phyloP scores from a whole-genome alignment of 2,329 filamentous ascomycete genomes.

The Emmonsiellopsis sp. region DNA sequence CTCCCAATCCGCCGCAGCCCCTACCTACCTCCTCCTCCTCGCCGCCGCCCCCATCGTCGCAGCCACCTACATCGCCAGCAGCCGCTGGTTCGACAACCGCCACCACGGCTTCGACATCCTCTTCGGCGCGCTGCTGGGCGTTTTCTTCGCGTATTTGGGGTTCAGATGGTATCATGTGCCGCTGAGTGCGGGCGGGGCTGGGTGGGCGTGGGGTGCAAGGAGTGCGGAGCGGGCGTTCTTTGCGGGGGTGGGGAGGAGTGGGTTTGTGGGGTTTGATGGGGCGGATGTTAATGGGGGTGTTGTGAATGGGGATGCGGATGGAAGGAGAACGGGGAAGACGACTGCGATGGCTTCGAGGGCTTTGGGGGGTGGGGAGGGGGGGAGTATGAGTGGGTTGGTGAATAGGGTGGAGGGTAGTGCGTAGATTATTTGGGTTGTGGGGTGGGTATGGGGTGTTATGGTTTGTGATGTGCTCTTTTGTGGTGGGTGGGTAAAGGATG shows the following conservation, averaged over 20 bases:
- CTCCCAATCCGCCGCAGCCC: slow-evolving; percentile 70
- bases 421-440: not conserved
- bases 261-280: slow-evolving; percentile 14
- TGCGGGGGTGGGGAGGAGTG: slow-evolving; percentile 24
- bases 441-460: not conserved
- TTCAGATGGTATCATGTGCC: slow-evolving; percentile 85
- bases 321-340: slow-evolving; percentile 13
- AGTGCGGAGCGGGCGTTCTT: slow-evolving; percentile 61
- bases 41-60: slow-evolving; percentile 62
- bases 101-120: slow-evolving; percentile 92
- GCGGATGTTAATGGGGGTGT: slow-evolving; percentile 4
- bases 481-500: not conserved
- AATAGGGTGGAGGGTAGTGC: not conserved
- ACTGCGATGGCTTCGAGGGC: slow-evolving; percentile 12
- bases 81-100: slow-evolving; percentile 78
- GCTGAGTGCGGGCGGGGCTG: slow-evolving; percentile 59
- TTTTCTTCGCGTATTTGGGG: slow-evolving; percentile 59
- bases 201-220: slow-evolving; percentile 83
- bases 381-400: not conserved
- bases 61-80: slow-evolving; percentile 73
- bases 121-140: slow-evolving; percentile 72
- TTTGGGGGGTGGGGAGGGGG: not conserved
- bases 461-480: not conserved
- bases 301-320: too few relatives aligned
- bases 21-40: slow-evolving; percentile 65